Evolutionary conservation across 1,284 basidiomycete genomes (phyloP).

Genomic region (Ustilago hordei): DNA sequence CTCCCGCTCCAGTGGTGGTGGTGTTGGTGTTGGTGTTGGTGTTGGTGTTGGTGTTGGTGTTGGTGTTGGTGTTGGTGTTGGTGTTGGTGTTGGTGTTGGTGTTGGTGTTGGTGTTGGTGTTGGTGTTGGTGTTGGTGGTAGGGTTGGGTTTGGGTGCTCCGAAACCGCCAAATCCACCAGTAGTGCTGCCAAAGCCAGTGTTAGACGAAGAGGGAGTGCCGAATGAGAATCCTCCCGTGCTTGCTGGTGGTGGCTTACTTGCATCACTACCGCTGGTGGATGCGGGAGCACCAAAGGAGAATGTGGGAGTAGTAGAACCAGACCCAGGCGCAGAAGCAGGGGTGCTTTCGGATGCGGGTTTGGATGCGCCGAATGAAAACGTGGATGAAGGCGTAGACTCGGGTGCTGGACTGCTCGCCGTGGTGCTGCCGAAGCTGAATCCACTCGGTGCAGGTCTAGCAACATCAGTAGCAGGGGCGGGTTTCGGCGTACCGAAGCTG

Average conservation of each 20-base stretch:
- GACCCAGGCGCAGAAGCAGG: constrained; percentile 1
- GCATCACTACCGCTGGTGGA: not conserved
- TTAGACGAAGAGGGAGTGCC: constrained; percentile 10
- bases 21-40: too few species aligned
- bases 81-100: not conserved
- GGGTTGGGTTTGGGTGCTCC: not conserved
- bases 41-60: not conserved
- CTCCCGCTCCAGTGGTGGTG: not conserved
- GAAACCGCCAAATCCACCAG: not conserved
- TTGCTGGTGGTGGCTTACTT: constrained; percentile 13
- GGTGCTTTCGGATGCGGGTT: constrained; percentile 2
- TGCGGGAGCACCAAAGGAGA: constrained; percentile 23
- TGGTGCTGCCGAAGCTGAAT: constrained; percentile 34
- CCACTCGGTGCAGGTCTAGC: constrained; percentile 21
- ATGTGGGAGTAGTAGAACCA: constrained; percentile 22
- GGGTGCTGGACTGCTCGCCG: constrained; percentile 16
- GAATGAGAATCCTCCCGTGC: constrained; percentile 24
- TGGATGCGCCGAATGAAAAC: constrained; percentile 29
- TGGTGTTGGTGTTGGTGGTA: not conserved
- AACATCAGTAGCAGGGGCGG: constrained; percentile 10
- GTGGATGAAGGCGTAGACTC: constrained; percentile 14
- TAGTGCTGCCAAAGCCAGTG: constrained; percentile 11
- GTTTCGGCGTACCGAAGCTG: constrained; percentile 31
- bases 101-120: too few species aligned
- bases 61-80: not conserved